A percentile compares a stretch with the other conserved stretches of the same genome.
Conservation (phyloP, 1,284 basidiomycete genomes). For the Porodaedalea pini region DNA sequence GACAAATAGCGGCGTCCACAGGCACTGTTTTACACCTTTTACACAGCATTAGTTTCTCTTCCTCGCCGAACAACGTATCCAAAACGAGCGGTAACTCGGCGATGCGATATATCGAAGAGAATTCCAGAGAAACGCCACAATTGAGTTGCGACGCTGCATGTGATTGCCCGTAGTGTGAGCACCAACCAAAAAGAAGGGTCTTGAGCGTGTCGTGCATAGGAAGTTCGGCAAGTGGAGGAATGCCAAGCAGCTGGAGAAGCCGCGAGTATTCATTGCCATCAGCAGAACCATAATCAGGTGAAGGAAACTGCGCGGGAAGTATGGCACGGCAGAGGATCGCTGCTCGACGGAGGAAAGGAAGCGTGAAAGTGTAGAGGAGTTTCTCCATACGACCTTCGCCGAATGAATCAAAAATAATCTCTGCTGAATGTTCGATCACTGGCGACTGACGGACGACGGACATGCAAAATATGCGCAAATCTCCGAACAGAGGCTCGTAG, state of each 20-base stretch:
- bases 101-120: conserved; percentile 83
- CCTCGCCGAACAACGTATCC: conserved; percentile 76
- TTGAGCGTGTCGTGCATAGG: conserved; percentile 80
- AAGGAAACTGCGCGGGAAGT: conserved; percentile 58
- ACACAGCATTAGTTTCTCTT: conserved; percentile 72
- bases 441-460: conserved; percentile 77
- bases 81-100: conserved; percentile 78
- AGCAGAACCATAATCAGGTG: conserved; percentile 37
- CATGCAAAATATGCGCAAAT: conserved; percentile 82
- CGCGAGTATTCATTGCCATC: conserved; percentile 72
- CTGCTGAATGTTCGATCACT: conserved; percentile 75
- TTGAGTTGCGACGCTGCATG: conserved; percentile 70
- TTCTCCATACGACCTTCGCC: conserved; percentile 82
- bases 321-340: conserved; percentile 83
- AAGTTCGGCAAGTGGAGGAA: conserved; percentile 75
- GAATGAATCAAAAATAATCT: conserved; percentile 70
- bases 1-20: conserved; percentile 84
- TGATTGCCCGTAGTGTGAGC: conserved; percentile 74
- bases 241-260: conserved; percentile 69
- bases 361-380: conserved; percentile 83
- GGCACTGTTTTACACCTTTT: conserved; percentile 78
- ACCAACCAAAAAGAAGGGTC: conserved; percentile 79
- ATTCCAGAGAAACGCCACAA: conserved; percentile 76
- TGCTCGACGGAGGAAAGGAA: conserved; percentile 91
- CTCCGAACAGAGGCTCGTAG: conserved; percentile 68